A percentile compares a stretch with the other conserved stretches of the same genome.
phyloP scores from a whole-genome alignment of 805 yeast genomes.

The Candida anglica region DNA sequence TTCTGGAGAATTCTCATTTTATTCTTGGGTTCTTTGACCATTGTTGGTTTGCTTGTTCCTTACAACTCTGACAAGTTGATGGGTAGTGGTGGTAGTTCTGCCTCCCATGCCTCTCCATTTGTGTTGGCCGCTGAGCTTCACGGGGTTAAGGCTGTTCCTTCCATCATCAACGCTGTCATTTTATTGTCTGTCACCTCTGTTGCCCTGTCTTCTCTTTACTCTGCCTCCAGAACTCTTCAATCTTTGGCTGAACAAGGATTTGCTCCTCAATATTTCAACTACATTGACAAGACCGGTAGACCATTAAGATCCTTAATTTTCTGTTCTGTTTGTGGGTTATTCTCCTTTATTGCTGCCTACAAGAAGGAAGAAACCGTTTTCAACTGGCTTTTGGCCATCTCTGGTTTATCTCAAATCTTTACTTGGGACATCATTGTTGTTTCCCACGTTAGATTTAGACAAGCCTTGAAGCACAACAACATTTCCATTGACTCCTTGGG shows the following conservation, averaged over 20 bases:
- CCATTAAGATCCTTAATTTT: conserved; percentile 35
- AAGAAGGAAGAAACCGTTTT: conserved; percentile 35
- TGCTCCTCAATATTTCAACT: conserved; percentile 37
- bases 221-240: conserved; percentile 39
- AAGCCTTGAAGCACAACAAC: conserved; percentile 28
- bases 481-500: conserved; percentile 27
- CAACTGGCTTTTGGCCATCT: conserved; percentile 38
- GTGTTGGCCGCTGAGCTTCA: conserved; percentile 41
- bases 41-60: conserved; percentile 28
- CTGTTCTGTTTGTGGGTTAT: conserved; percentile 31
- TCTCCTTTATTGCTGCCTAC: conserved; percentile 40
- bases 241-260: conserved; percentile 40
- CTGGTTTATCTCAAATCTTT: conserved; percentile 39
- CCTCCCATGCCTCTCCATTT: conserved; percentile 37
- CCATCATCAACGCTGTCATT: conserved; percentile 39
- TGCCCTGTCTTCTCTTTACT: conserved; percentile 39
- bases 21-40: conserved; percentile 22
- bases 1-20: conserved; percentile 21
- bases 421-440: conserved; percentile 40
- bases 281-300: conserved; percentile 38
- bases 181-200: conserved; percentile 39
- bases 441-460: conserved; percentile 39
- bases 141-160: conserved; percentile 35
- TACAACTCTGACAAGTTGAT: conserved; percentile 16
- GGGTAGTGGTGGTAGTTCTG: conserved; percentile 17